Conservation (phyloP, 352 stramenopile species). For the Pseudoperonospora humuli region DNA sequence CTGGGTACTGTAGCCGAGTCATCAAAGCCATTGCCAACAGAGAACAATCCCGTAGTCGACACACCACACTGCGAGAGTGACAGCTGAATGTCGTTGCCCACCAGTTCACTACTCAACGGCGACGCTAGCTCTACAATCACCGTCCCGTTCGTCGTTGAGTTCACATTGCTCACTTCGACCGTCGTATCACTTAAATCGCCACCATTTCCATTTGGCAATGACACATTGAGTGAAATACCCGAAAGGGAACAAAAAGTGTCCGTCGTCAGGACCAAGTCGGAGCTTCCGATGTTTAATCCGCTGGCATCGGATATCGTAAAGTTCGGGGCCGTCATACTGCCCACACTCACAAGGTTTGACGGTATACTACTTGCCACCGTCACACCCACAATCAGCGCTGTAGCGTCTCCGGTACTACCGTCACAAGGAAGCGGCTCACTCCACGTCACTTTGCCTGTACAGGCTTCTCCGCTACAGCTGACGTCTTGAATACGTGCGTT, state of each 20-base stretch:
- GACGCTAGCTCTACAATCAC: conserved; percentile 32
- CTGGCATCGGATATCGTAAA: conserved; percentile 34
- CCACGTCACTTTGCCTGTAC: conserved; percentile 41
- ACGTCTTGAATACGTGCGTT: conserved; percentile 30
- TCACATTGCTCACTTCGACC: conserved; percentile 27
- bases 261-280: conserved; percentile 30
- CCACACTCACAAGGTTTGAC: conserved; percentile 43
- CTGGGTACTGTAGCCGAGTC: conserved; percentile 14
- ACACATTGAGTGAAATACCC: conserved; percentile 30
- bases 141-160: conserved; percentile 35
- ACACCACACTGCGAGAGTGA: conserved; percentile 49
- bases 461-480: conserved; percentile 34
- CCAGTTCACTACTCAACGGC: conserved; percentile 23
- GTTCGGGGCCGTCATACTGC: conserved; percentile 30
- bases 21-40: conserved; percentile 9
- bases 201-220: conserved; percentile 7
- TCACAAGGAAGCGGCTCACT: conserved; percentile 39
- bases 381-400: conserved; percentile 39
- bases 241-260: conserved; percentile 33
- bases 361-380: conserved; percentile 39
- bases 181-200: conserved; percentile 3
- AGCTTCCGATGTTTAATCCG: conserved; percentile 26
- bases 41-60: conserved; percentile 13
- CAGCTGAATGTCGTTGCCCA: conserved; percentile 25
- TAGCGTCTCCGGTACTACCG: conserved; percentile 21